Percentiles rank a stretch among this genome's conserved stretches.
These are phyloP conservation scores for Nepenthes gracilis DNA, from an alignment of 148 eudicot species.

Conservation along the genomic window DNA sequence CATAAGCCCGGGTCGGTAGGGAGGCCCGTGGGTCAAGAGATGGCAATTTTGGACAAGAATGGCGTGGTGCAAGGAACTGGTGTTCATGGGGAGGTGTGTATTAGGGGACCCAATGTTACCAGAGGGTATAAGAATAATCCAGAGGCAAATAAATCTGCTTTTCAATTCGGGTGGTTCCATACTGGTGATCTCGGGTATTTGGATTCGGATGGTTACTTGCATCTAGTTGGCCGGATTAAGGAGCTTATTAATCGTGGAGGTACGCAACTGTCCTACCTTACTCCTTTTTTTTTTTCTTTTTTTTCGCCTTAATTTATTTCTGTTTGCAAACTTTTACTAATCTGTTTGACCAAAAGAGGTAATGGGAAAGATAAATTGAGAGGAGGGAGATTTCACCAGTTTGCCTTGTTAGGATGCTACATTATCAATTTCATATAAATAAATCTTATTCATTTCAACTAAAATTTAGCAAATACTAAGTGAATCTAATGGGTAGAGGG, in stretches of 20 bases:
- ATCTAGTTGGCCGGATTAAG: conserved; percentile 90
- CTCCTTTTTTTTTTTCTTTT: not conserved
- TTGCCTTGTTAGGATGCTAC: no score
- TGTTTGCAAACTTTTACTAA: no score
- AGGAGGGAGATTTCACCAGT: no score
- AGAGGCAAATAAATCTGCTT: conserved; percentile 74
- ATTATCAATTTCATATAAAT: no score
- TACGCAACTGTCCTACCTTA: conserved; percentile 8
- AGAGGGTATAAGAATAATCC: conserved; percentile 86
- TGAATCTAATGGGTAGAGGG: no score
- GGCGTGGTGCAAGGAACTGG: conserved; percentile 48
- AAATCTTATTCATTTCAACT: no score
- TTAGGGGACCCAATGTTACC: conserved; percentile 84
- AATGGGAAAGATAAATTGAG: no score
- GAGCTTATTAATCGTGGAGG: conserved; percentile 99
- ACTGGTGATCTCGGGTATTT: conserved; percentile 85
- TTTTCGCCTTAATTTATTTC: no score
- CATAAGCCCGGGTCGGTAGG: conserved; percentile 81
- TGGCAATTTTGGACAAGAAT: conserved; percentile 64
- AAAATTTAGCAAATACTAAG: no score
- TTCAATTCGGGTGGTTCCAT: conserved; percentile 85
- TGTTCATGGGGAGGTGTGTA: conserved; percentile 76
- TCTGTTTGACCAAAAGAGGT: no score
- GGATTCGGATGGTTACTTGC: conserved; percentile 80
- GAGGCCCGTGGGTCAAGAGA: conserved; percentile 75